Evolutionary conservation across 305 asterid genomes (phyloP).

Genomic region (Andrographis paniculata): DNA sequence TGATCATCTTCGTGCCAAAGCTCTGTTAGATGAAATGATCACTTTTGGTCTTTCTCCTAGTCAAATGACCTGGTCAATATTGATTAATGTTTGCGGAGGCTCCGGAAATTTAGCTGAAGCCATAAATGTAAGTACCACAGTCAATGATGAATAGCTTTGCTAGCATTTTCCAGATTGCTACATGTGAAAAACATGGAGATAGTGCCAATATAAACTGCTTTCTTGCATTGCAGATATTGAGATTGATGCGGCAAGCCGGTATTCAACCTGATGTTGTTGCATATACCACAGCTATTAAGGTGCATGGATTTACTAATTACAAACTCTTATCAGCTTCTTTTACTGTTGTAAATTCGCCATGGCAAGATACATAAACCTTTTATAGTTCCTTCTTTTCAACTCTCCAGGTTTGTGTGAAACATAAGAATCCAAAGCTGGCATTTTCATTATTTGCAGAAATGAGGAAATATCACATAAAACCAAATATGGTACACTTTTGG

Average conservation of each 20-base stretch:
- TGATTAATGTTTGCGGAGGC: conserved; percentile 71
- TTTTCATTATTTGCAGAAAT: conserved; percentile 63
- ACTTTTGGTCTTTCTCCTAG: conserved; percentile 68
- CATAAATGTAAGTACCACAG: conserved; percentile 41
- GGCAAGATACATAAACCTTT: conserved; percentile 9
- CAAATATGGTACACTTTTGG: conserved; percentile 58
- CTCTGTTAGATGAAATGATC: conserved; percentile 89
- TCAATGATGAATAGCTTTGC: conserved; percentile 12
- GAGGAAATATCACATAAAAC: conserved; percentile 68
- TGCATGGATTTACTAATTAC: conserved; percentile 19
- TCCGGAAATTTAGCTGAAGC: conserved; percentile 56
- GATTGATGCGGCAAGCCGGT: conserved; percentile 71
- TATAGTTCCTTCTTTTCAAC: conserved; percentile 24
- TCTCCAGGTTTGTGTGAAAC: conserved; percentile 78
- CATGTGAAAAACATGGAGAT: conserved; percentile 9
- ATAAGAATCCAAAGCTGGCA: conserved; percentile 52
- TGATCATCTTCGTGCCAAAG: conserved; percentile 70
- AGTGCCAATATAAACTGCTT: no score
- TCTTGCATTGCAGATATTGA: conserved; percentile 59
- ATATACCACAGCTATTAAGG: conserved; percentile 92
- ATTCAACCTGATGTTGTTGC: conserved; percentile 85
- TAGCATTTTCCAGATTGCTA: neutral
- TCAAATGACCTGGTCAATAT: conserved; percentile 84
- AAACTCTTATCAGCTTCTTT: conserved; percentile 7
- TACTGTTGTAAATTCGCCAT: conserved; percentile 14